Conservation (phyloP, 2,329 filamentous ascomycete genomes). For the Magnaporthiopsis poae region DNA sequence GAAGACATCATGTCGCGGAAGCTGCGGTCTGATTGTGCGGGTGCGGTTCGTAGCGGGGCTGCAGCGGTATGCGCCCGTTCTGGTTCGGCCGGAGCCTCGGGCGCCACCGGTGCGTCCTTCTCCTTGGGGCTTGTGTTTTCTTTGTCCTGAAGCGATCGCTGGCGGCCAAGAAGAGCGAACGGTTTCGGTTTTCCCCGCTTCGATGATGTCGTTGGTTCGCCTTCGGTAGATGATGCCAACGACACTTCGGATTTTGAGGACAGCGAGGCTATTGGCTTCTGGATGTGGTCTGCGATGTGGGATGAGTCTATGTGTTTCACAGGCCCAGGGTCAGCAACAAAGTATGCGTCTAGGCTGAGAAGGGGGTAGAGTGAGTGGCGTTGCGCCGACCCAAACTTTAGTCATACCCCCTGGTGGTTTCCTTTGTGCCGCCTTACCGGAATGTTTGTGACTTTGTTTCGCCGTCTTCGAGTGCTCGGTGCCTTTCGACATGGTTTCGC, state of each 20-base stretch:
- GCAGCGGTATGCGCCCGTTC: slow-evolving; percentile 29
- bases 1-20: slow-evolving; percentile 60
- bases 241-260: slow-evolving; percentile 44
- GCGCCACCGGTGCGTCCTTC: slow-evolving; percentile 10
- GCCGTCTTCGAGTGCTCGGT: slow-evolving; percentile 20
- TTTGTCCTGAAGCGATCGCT: slow-evolving; percentile 40
- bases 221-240: slow-evolving; percentile 37
- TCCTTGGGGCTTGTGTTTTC: slow-evolving; percentile 33
- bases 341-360: not conserved
- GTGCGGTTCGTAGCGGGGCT: slow-evolving; percentile 48
- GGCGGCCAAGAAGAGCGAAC: slow-evolving; percentile 43
- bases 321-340: not conserved
- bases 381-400: not conserved
- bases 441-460: slow-evolving; percentile 22
- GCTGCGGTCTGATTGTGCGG: slow-evolving; percentile 54
- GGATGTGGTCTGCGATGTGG: slow-evolving; percentile 19
- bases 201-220: slow-evolving; percentile 28
- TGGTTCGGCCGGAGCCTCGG: slow-evolving; percentile 24
- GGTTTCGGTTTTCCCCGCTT: slow-evolving; percentile 46
- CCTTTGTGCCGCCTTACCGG: slow-evolving; percentile 18
- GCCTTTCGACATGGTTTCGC: slow-evolving; percentile 29
- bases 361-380: not conserved
- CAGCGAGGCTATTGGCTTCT: slow-evolving; percentile 30
- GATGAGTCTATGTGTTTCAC: slow-evolving; percentile 5
- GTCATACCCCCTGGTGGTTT: not conserved